Percentiles rank a stretch among this genome's conserved stretches.
Conservation (phyloP, 1,284 basidiomycete species). For the Pseudozyma sp. region DNA sequence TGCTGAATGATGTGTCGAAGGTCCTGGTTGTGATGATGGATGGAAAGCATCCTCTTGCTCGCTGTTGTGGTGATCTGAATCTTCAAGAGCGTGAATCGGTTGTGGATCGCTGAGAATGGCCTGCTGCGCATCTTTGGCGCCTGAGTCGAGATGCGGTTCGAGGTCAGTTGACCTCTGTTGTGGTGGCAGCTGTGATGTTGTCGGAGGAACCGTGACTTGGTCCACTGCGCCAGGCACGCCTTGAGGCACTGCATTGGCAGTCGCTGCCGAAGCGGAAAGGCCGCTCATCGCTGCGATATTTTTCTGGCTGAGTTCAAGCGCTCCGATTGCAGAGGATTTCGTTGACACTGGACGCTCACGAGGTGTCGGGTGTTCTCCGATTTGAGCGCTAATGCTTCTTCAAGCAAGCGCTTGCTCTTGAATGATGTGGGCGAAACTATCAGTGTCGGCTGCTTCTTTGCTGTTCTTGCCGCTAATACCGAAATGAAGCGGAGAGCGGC, state of each 20-base stretch:
- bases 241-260: constrained; percentile 20
- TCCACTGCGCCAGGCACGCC: constrained; percentile 22
- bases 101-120: constrained; percentile 47
- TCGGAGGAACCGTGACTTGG: constrained; percentile 18
- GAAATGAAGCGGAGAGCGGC: too few species aligned
- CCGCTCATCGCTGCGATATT: constrained; percentile 1
- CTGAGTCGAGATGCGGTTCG: constrained; percentile 25
- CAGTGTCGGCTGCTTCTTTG: too few species aligned
- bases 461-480: too few species aligned
- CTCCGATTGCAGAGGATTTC: neutral
- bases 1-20: neutral
- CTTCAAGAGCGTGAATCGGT: constrained; percentile 23
- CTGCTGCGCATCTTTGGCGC: constrained; percentile 32
- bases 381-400: too few species aligned
- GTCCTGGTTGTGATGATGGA: neutral
- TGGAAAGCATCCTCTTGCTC: neutral
- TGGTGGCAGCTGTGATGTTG: constrained; percentile 7
- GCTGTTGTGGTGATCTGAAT: neutral
- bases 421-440: too few species aligned
- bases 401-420: too few species aligned
- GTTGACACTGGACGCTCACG: too few species aligned
- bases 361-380: too few species aligned
- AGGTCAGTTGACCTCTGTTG: constrained; percentile 3
- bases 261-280: constrained; percentile 23
- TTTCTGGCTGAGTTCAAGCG: neutral